Percentiles rank a stretch among this genome's conserved stretches.
Evolutionary conservation across 2,329 filamentous ascomycete species (phyloP).

Genomic region (Pseudocercospora vitis): DNA sequence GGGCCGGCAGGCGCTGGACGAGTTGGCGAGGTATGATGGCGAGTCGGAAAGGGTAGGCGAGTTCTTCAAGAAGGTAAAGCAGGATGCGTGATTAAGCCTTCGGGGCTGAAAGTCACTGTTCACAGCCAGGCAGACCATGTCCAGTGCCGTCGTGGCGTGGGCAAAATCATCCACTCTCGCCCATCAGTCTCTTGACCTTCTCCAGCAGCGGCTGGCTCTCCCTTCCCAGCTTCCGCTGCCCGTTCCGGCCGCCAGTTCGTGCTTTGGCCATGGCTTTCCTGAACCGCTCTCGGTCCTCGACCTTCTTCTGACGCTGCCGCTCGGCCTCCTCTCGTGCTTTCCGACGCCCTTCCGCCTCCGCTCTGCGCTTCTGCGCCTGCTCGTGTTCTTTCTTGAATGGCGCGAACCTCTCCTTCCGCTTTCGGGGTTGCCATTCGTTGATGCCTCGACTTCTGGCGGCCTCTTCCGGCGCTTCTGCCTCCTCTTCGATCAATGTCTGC

Average conservation of each 20-base stretch:
- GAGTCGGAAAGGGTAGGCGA: constrained; percentile 59
- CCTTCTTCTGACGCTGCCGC: constrained; percentile 53
- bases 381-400: constrained; percentile 48
- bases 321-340: constrained; percentile 63
- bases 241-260: constrained; percentile 61
- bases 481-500: constrained; percentile 32
- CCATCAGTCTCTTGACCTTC: constrained; percentile 72
- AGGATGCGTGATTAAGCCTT: neutral
- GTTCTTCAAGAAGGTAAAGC: constrained; percentile 42
- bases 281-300: constrained; percentile 70
- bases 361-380: constrained; percentile 55
- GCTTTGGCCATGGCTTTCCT: constrained; percentile 64
- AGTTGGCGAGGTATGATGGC: constrained; percentile 55
- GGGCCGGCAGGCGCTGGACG: constrained; percentile 53
- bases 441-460: too few relatives aligned
- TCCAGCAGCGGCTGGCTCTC: constrained; percentile 77
- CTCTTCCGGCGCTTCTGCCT: constrained; percentile 14
- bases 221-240: constrained; percentile 75
- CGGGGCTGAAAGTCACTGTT: neutral
- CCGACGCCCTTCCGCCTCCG: constrained; percentile 63
- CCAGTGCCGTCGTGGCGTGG: neutral
- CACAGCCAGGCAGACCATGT: neutral
- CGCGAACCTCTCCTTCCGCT: constrained; percentile 44
- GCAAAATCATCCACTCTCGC: constrained; percentile 26
- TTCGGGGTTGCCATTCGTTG: constrained; percentile 26